Evolutionary conservation across 495 filamentous ascomycete species (phyloP).

Genomic region (Apiosordaria backusii): DNA sequence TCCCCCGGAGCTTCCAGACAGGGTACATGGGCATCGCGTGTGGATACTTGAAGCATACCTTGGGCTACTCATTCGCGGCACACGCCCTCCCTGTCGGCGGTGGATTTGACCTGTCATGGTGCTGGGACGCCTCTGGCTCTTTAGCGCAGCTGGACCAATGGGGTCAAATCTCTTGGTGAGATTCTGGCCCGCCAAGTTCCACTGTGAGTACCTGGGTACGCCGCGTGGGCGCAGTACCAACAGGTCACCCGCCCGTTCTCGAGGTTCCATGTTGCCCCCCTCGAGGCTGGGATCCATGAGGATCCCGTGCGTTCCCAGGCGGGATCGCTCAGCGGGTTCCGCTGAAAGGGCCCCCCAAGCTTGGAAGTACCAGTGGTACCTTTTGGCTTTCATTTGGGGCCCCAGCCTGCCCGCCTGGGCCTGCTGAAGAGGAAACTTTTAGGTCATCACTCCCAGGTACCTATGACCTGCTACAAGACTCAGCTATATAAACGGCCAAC

Average conservation of each 20-base stretch:
- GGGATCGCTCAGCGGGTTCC: conserved; percentile 12
- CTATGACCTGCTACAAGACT: conserved; percentile 17
- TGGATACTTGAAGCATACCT: conserved; percentile 24
- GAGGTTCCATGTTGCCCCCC: neutral
- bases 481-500: conserved; percentile 28
- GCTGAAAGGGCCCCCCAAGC: conserved; percentile 12
- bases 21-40: conserved; percentile 13
- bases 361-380: neutral
- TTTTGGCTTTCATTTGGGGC: conserved; percentile 12
- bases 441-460: conserved; percentile 32
- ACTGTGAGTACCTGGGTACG: conserved; percentile 4
- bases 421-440: conserved; percentile 29
- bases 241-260: conserved; percentile 7
- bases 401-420: conserved; percentile 25
- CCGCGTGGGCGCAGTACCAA: conserved; percentile 6
- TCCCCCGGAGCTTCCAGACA: conserved; percentile 25
- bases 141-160: conserved; percentile 26
- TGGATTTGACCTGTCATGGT: conserved; percentile 29
- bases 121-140: conserved; percentile 13
- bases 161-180: conserved; percentile 27
- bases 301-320: neutral
- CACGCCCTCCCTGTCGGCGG: conserved; percentile 21
- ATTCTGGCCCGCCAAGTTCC: conserved; percentile 2
- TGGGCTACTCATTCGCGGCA: conserved; percentile 17
- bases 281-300: neutral